Evolutionary conservation across 2,329 filamentous ascomycete genomes (phyloP).

Genomic region (Byssothecium circinans): DNA sequence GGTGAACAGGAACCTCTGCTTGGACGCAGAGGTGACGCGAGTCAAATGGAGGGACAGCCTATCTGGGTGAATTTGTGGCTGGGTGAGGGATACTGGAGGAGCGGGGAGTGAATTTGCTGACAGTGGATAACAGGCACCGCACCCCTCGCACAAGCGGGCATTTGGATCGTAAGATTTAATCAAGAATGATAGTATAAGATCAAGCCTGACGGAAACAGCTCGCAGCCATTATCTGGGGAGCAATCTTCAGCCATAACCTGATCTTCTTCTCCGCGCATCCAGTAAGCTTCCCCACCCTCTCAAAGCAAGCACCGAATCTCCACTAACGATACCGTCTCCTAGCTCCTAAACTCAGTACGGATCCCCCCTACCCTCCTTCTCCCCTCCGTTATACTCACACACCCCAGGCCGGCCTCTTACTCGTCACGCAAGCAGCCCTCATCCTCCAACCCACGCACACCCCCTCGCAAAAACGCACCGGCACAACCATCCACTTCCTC

Average conservation of each 20-base stretch:
- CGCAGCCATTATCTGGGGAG: conserved; percentile 73
- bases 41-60: conserved; percentile 65
- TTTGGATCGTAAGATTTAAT: conserved; percentile 60
- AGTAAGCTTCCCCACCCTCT: conserved; percentile 54
- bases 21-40: conserved; percentile 70
- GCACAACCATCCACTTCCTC: conserved; percentile 66
- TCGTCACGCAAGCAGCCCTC: conserved; percentile 78
- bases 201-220: conserved; percentile 51
- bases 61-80: conserved; percentile 72
- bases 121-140: conserved; percentile 66
- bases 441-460: conserved; percentile 86
- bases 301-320: conserved; percentile 11
- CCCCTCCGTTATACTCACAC: conserved; percentile 9
- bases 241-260: conserved; percentile 68
- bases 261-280: conserved; percentile 90
- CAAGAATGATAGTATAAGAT: background rate
- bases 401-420: conserved; percentile 64
- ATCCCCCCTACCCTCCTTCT: conserved; percentile 4
- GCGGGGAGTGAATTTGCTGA: conserved; percentile 5
- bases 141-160: conserved; percentile 75
- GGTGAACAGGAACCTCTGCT: conserved; percentile 71
- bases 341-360: conserved; percentile 56
- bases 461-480: conserved; percentile 68
- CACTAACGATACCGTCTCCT: background rate
- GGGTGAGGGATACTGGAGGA: conserved; percentile 55